Evolutionary conservation across 768 basidiomycete species (phyloP), one percentile per base, ranked within the genome.

Genomic region (Mycena amicta): DNA sequence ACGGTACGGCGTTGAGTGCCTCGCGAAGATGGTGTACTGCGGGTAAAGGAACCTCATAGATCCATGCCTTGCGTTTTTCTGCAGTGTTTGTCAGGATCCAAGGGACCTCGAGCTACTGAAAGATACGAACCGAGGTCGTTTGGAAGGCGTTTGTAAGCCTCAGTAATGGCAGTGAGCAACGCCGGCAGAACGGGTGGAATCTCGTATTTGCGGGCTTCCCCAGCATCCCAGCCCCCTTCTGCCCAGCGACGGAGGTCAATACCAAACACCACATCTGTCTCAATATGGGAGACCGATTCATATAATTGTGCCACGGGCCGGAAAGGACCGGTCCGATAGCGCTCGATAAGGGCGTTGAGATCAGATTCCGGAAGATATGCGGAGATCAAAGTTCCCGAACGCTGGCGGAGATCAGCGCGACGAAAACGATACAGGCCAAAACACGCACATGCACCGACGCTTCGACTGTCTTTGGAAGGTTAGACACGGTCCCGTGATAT

Each of bases 291-390:
- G 29, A 94, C 82, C 3, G 88, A 89, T 68, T 96, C 93, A 72
- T 93, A 98, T 11, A 95, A 77, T 53, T 93, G 92, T 0, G 95
- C 84, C 33, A 77, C 78, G 0, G 95, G 95, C 39, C 90, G 81
- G 86, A 97, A 98, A 0, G 95, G 90, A 1, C 95, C 95, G 1
- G 94, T 96, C 54, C 95, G 85, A 70, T 94, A 93, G 12, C 92
- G 88, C 71, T 97, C 95, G 60, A 97, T 94, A 50, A 96, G 82
- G 11, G 91, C 93, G 13, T 77, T 86, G 53, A 95, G 73, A 75
- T 95, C 95, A 1, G 86, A 86, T 61, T 97, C 94, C 2, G 95
- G 94, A 60, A 94, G 88, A 72, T 86, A 97, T 1, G 92, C 83
- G 29, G 92, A 84, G 62, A 95, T 82, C 49, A 94, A 81, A 1